Percentiles rank a stretch among this genome's conserved stretches.
Conservation (phyloP, 2,329 filamentous ascomycete genomes). For the Ceratocystis albifundus region DNA sequence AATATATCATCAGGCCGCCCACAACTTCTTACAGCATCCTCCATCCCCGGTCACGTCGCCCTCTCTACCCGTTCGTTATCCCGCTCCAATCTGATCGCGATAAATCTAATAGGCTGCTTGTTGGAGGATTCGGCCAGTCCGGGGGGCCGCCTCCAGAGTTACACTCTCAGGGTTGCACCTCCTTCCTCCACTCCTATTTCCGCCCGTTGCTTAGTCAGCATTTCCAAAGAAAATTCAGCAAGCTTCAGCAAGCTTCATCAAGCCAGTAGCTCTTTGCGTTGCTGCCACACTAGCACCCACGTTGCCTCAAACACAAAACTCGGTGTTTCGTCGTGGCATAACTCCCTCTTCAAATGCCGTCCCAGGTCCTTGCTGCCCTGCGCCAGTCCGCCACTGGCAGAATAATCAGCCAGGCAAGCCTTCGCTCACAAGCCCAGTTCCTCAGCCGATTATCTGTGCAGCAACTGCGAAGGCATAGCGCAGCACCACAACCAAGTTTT, state of each 20-base stretch:
- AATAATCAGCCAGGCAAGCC: background rate
- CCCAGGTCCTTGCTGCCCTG: background rate
- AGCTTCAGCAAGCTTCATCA: background rate
- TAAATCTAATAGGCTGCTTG: background rate
- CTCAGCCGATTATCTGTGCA: conserved; percentile 6
- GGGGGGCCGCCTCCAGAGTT: background rate
- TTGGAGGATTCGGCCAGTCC: background rate
- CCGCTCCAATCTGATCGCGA: background rate
- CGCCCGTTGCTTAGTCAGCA: background rate
- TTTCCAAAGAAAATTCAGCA: background rate
- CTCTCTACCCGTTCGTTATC: background rate
- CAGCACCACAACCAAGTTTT: background rate
- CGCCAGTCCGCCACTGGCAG: conserved; percentile 8
- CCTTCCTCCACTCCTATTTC: background rate
- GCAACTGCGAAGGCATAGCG: conserved; percentile 13
- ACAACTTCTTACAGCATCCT: no score
- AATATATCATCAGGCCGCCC: no score
- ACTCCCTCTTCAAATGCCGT: conserved; percentile 2
- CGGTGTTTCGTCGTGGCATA: background rate
- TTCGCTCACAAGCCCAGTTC: conserved; percentile 1
- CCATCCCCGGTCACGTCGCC: background rate
- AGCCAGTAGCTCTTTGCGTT: background rate
- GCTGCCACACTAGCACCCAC: no score
- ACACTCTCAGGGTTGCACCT: background rate
- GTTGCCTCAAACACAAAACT: background rate